A percentile compares a stretch with the other conserved stretches of the same genome.
These are phyloP conservation scores for Claviceps sp. DNA, from an alignment of 2,329 filamentous ascomycete species.

Conservation along the genomic window DNA sequence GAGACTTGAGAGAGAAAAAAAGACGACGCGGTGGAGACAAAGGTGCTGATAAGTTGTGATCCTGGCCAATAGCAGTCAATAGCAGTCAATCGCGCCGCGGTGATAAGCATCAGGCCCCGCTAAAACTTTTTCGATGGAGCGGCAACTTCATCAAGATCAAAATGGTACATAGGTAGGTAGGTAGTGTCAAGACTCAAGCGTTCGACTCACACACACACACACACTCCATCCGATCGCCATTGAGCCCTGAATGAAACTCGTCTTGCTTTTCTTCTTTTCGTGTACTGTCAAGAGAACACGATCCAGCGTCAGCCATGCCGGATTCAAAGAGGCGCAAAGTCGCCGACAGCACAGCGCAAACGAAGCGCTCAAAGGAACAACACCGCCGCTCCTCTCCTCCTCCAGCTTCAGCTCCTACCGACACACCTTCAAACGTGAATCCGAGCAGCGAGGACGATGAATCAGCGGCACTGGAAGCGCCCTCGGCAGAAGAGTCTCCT, in stretches of 20 bases:
- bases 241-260: neutral
- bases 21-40: conserved; percentile 12
- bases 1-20: conserved; percentile 23
- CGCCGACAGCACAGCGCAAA: conserved; percentile 15
- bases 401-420: neutral
- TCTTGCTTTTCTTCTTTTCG: no score
- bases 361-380: conserved; percentile 6
- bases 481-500: conserved; percentile 18
- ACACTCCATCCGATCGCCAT: neutral
- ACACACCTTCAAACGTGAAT: conserved; percentile 4
- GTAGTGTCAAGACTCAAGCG: no score
- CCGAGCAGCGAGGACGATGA: conserved; percentile 13
- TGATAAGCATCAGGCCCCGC: conserved; percentile 17
- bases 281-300: no score
- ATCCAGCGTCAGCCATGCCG: conserved; percentile 14
- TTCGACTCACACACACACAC: no score
- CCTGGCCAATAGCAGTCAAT: neutral
- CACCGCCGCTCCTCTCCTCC: neutral
- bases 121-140: conserved; percentile 16
- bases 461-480: conserved; percentile 21
- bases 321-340: conserved; percentile 29
- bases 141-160: neutral
- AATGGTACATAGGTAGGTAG: no score
- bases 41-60: conserved; percentile 16
- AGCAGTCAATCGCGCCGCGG: neutral